A percentile compares a stretch with the other conserved stretches of the same genome.
These are phyloP conservation scores for Ophiosphaerella korrae DNA, from an alignment of 2,329 filamentous ascomycete species.

Conservation along the genomic window DNA sequence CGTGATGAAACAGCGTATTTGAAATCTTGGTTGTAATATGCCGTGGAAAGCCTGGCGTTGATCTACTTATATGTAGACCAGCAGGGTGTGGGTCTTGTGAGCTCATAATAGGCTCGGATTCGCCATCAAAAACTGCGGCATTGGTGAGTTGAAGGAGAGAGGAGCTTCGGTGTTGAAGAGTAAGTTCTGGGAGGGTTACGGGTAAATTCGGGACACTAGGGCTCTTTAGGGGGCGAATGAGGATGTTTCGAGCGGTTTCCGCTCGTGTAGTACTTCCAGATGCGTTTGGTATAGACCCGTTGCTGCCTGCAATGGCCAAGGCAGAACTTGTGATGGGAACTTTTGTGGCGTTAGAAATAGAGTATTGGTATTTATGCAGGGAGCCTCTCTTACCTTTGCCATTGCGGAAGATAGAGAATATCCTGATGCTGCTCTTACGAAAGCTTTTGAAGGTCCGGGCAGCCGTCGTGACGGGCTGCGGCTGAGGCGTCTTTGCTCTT, in stretches of 20 bases:
- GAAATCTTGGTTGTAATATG: conserved; percentile 36
- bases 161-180: conserved; percentile 17
- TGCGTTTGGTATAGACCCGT: conserved; percentile 16
- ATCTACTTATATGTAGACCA: conserved; percentile 31
- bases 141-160: conserved; percentile 33
- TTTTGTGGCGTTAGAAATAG: conserved; percentile 8
- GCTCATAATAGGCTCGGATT: conserved; percentile 36
- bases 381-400: conserved; percentile 29
- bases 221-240: conserved; percentile 11
- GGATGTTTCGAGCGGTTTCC: conserved; percentile 3
- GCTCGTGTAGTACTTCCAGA: conserved; percentile 19
- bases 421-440: conserved; percentile 38
- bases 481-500: conserved; percentile 16
- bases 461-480: conserved; percentile 22
- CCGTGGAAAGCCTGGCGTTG: conserved; percentile 34
- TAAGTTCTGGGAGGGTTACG: conserved; percentile 12
- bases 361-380: not conserved
- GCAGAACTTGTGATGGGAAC: conserved; percentile 20
- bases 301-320: conserved; percentile 9
- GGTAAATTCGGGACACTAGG: conserved; percentile 21
- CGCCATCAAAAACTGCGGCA: conserved; percentile 39
- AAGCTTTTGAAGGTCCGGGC: conserved; percentile 34
- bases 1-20: conserved; percentile 30
- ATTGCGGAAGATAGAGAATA: conserved; percentile 43
- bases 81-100: conserved; percentile 11